These are phyloP conservation scores for Talaromyces proteolyticus DNA, from an alignment of 495 filamentous ascomycete genomes.

Conservation along the genomic window DNA sequence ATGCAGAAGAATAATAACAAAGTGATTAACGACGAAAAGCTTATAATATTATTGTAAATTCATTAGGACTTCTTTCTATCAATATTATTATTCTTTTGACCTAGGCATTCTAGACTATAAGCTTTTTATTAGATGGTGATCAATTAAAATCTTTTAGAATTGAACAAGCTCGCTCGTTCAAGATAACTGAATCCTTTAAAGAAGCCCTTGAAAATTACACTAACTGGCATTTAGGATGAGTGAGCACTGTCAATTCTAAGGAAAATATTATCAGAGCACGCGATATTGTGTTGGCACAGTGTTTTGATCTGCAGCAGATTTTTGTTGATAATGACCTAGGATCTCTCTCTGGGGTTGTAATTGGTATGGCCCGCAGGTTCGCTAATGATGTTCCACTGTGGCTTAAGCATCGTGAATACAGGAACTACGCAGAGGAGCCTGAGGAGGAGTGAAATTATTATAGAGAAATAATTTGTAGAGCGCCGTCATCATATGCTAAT, in stretches of 20 bases:
- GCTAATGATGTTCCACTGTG: slow-evolving; percentile 5
- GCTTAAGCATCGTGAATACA: slow-evolving; percentile 7
- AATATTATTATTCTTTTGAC: slow-evolving; percentile 12
- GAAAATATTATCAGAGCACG: slow-evolving; percentile 13
- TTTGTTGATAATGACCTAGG: slow-evolving; percentile 16
- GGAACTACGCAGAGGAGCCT: not conserved
- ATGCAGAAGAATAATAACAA: slow-evolving; percentile 12
- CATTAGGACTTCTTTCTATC: slow-evolving; percentile 9
- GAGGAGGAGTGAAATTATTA: not conserved
- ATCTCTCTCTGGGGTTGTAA: slow-evolving; percentile 20
- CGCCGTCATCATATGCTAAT: too few relatives aligned
- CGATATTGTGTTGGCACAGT: slow-evolving; percentile 15
- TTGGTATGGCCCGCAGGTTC: slow-evolving; percentile 16
- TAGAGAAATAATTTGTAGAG: too few relatives aligned
- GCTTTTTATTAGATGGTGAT: not conserved
- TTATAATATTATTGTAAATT: not conserved
- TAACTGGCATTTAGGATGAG: slow-evolving; percentile 12
- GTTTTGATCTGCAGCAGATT: slow-evolving; percentile 21
- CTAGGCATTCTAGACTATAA: not conserved
- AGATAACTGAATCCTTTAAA: not conserved
- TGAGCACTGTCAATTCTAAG: slow-evolving; percentile 12
- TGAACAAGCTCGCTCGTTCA: not conserved
- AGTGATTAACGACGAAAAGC: slow-evolving; percentile 5
- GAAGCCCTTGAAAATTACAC: not conserved
- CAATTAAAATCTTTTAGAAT: not conserved